Base-by-base conservation (phyloP, 306 rosid genomes). In the Vachellia pachyceras region DNA sequence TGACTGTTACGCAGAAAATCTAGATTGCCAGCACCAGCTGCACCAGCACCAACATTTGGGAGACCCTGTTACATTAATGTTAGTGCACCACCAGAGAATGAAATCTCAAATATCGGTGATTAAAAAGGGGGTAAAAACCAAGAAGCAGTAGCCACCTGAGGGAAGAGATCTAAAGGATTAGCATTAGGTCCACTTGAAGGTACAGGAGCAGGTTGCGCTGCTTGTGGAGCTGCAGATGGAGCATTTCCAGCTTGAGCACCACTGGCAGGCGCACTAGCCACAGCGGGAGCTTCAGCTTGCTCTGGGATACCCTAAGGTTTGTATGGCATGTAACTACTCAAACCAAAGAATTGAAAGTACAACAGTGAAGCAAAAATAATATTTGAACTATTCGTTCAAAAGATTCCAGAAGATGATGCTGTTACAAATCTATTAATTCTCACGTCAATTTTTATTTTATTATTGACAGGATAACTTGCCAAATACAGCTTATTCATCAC, bases 1-100 rank as follows among this genome's bases (percentile, higher is more conserved):
- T 86, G 99, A 81, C 95, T 95, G 88, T 91, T 91, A 69, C 98
- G 98, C 11, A 95, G 86, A 83, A 95, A 93, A 84, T 93, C 97
- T 39, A 95, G 89, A 60, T 86, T 88, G 57, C 98, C 96, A 0
- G 96, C 97, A 84, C 92, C 94, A 50, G 79, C 97, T 41, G 86
- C 92, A 75, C 88, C 92, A 10, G 97, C 80, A 57, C 94, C 88
- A 58, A 90, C 22, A 75, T 89, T 90, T 7, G 97, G 98, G 54
- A 95, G 88, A 37, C 98, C 98, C 98, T 95, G 92, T 78, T 47
- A 73, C 67, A 83, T 61, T 65, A 40, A 73, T 60, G 71, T 72
- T 77, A 52, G 73, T 68, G 60, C 61, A 82, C 60, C 17, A 69
- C 50, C 22, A 20, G 37, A 73, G 76, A 75, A 29, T 29, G 33